Evolutionary conservation across 495 filamentous ascomycete genomes (phyloP).

Genomic region (Lasiosphaeria hispida): DNA sequence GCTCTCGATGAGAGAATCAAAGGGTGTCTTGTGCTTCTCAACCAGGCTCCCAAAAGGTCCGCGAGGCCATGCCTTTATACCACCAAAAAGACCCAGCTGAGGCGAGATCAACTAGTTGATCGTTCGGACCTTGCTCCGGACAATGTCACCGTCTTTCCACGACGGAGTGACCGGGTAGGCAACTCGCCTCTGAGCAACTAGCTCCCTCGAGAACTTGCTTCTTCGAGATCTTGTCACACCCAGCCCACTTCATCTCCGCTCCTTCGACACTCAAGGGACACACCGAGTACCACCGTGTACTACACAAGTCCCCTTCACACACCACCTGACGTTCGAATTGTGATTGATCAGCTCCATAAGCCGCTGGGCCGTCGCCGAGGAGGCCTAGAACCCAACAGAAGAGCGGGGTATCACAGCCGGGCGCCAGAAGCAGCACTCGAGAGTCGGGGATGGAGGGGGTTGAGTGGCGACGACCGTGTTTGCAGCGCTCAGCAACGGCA

Average conservation of each 20-base stretch:
- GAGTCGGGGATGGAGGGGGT: neutral
- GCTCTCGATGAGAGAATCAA: neutral
- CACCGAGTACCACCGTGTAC: slow-evolving; percentile 9
- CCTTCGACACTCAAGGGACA: slow-evolving; percentile 1
- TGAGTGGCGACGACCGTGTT: slow-evolving; percentile 3
- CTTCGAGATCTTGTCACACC: no score
- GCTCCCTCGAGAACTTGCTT: neutral
- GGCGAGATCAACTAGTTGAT: neutral
- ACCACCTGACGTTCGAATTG: neutral
- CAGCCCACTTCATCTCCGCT: neutral
- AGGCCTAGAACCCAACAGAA: slow-evolving; percentile 3
- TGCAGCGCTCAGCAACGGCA: neutral
- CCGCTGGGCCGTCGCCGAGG: neutral
- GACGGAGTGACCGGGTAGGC: neutral
- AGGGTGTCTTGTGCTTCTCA: neutral
- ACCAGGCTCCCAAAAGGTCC: neutral
- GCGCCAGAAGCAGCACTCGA: neutral
- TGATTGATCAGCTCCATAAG: neutral
- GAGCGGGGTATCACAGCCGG: slow-evolving; percentile 9
- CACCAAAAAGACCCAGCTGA: neutral
- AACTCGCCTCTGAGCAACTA: neutral
- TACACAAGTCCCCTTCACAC: neutral
- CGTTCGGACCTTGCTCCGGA: neutral
- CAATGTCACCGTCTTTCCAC: neutral
- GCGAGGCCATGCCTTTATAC: slow-evolving; percentile 7